A percentile compares a stretch with the other conserved stretches of the same genome.
Evolutionary conservation across 2,329 filamentous ascomycete species (phyloP).

Genomic region (Stagonosporopsis rhizophila): DNA sequence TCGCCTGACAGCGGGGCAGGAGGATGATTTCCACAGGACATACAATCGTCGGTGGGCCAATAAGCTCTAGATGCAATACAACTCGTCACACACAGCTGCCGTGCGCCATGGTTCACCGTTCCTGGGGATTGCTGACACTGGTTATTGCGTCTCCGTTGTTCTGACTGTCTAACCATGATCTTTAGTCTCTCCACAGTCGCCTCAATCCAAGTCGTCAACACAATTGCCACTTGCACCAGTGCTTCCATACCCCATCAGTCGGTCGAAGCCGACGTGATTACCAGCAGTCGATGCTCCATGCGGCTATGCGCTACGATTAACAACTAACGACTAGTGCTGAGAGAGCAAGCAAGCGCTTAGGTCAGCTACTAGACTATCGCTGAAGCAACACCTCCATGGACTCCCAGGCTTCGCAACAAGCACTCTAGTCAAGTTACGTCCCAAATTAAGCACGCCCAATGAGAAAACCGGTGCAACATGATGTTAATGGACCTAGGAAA

Average conservation of each 20-base stretch:
- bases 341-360: constrained; percentile 2
- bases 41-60: no score
- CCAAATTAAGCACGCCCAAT: background rate
- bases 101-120: background rate
- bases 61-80: background rate
- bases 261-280: background rate
- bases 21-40: background rate
- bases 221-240: background rate
- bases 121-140: background rate
- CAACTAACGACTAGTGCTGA: background rate
- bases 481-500: background rate
- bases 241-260: background rate
- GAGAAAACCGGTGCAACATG: background rate
- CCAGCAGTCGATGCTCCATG: background rate
- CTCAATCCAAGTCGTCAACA: background rate
- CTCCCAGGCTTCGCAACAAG: background rate
- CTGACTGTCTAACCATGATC: background rate
- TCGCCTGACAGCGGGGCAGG: no score
- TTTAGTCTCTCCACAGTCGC: background rate
- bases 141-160: background rate
- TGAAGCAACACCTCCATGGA: background rate
- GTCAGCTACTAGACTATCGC: constrained; percentile 1
- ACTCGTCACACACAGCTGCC: background rate
- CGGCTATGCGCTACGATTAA: background rate
- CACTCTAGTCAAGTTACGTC: background rate